These are phyloP conservation scores for Penicillium dipodomyicola DNA, from an alignment of 495 filamentous ascomycete species.

Conservation along the genomic window DNA sequence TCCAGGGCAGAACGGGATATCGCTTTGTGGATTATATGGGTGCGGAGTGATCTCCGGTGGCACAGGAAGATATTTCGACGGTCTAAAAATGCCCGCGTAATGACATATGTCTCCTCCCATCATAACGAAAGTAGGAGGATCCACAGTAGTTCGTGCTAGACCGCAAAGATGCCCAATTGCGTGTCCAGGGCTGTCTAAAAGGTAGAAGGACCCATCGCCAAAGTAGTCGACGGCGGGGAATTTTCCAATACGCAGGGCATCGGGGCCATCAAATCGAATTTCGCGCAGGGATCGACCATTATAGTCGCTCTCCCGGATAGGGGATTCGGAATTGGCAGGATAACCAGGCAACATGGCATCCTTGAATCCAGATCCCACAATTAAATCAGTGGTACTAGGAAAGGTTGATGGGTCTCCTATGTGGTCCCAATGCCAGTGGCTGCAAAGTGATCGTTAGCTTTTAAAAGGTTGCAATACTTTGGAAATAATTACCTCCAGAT, in stretches of 20 bases:
- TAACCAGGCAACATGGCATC: slow-evolving; percentile 43
- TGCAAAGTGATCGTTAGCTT: slow-evolving; percentile 15
- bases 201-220: slow-evolving; percentile 47
- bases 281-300: background rate
- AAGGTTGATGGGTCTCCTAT: slow-evolving; percentile 51
- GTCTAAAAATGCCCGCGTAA: slow-evolving; percentile 52
- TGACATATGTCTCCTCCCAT: slow-evolving; percentile 53
- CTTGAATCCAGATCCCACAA: slow-evolving; percentile 53
- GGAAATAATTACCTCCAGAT: slow-evolving; percentile 4
- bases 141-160: slow-evolving; percentile 37
- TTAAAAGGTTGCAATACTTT: background rate
- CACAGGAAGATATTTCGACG: slow-evolving; percentile 37
- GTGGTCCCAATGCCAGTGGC: slow-evolving; percentile 60
- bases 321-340: slow-evolving; percentile 36
- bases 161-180: slow-evolving; percentile 44
- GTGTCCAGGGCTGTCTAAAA: slow-evolving; percentile 47
- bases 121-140: slow-evolving; percentile 40
- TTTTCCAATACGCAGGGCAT: slow-evolving; percentile 28
- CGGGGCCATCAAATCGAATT: background rate
- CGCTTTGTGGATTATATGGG: background rate
- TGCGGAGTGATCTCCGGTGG: slow-evolving; percentile 14
- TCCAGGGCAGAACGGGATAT: slow-evolving; percentile 9
- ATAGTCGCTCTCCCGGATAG: slow-evolving; percentile 43
- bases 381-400: slow-evolving; percentile 41
- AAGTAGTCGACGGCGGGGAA: slow-evolving; percentile 54